phyloP scores from a whole-genome alignment of 139 green algal species.

The Micractinium conductrix region DNA sequence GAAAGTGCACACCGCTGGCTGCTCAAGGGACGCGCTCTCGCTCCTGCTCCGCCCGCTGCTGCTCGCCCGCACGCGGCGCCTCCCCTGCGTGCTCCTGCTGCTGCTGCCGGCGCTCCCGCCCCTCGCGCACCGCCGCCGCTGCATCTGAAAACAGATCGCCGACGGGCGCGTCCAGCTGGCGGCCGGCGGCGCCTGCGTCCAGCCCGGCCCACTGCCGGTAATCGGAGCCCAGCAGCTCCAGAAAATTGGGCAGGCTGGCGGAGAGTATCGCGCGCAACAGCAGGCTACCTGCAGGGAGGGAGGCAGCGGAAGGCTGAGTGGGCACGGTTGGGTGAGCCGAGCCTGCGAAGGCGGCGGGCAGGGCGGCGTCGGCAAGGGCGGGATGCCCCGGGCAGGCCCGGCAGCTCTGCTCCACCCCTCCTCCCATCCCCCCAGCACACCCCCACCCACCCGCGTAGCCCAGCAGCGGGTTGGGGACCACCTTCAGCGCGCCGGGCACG shows the following conservation, averaged over 20 bases:
- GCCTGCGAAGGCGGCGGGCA: no score
- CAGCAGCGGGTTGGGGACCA: constrained; percentile 46
- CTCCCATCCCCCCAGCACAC: no score
- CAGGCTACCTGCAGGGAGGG: constrained; percentile 18
- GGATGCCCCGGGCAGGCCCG: no score
- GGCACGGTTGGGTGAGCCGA: no score
- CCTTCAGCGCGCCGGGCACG: constrained; percentile 30
- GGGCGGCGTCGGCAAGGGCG: no score
- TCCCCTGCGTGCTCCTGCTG: neutral
- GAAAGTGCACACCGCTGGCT: neutral
- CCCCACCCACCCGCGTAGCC: constrained; percentile 46
- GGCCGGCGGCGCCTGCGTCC: neutral
- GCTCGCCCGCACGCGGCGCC: neutral
- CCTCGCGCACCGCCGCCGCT: constrained; percentile 8
- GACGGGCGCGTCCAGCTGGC: constrained; percentile 19
- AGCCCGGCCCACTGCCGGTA: constrained; percentile 38
- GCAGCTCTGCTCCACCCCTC: no score
- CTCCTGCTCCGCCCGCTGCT: neutral
- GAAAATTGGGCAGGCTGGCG: constrained; percentile 42
- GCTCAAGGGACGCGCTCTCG: no score
- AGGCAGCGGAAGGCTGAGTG: no score
- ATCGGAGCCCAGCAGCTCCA: constrained; percentile 39
- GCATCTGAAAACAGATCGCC: constrained; percentile 21
- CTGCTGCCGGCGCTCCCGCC: constrained; percentile 17
- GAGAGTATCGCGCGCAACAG: constrained; percentile 28